Percentiles rank a stretch among this genome's conserved stretches.
Conservation (phyloP, 257 asterid species). For the Handroanthus guayacan region DNA sequence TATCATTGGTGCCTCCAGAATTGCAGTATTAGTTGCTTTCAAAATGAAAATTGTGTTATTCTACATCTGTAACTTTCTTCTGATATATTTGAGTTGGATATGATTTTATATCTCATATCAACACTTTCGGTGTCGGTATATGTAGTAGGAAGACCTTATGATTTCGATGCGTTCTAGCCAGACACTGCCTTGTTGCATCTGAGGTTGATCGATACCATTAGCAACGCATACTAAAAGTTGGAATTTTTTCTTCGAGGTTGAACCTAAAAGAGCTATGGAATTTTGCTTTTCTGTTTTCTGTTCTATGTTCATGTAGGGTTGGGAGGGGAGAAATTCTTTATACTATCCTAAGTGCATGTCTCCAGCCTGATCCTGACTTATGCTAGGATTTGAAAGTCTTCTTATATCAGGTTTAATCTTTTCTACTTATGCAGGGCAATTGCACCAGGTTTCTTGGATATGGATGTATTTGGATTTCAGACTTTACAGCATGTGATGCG, state of each 20-base stretch:
- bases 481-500: constrained; percentile 74
- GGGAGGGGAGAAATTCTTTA: not conserved
- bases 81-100: not conserved
- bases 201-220: not conserved
- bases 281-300: not conserved
- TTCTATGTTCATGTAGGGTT: not conserved
- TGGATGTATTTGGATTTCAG: constrained; percentile 71
- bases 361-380: not conserved
- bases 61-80: not conserved
- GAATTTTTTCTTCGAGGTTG: constrained; percentile 1
- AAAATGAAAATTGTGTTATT: not conserved
- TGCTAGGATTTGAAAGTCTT: not conserved
- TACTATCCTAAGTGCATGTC: not conserved
- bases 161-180: not conserved
- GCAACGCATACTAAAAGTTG: not conserved
- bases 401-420: not conserved
- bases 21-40: constrained; percentile 9
- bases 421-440: constrained; percentile 58
- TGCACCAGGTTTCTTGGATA: constrained; percentile 73
- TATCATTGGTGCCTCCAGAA: not conserved
- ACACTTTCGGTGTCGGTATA: not conserved
- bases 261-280: not conserved
- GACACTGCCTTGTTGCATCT: not conserved
- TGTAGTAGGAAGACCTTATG: constrained; percentile 9
- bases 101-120: not conserved